Conservation (phyloP, 2,329 filamentous ascomycete genomes). For the Cytospora piceae region DNA sequence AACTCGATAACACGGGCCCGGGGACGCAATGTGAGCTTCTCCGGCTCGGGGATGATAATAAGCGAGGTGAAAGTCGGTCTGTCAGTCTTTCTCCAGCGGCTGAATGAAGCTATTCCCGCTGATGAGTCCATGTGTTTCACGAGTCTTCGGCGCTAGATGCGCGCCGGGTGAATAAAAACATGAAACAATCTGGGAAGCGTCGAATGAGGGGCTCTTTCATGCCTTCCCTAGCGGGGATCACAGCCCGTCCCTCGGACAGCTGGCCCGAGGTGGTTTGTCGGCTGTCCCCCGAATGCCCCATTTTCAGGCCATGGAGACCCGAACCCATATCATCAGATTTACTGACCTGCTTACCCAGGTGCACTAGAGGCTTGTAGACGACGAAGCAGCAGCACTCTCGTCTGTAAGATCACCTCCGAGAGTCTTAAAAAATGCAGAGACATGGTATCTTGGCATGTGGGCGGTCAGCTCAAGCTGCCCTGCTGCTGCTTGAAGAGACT, state of each 20-base stretch:
- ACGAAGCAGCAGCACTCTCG: not conserved
- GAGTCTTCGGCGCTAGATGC: slow-evolving; percentile 1
- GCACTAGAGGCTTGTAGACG: not conserved
- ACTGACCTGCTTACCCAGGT: not conserved
- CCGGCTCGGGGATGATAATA: not conserved
- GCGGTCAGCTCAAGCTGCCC: not conserved
- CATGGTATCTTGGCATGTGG: not conserved
- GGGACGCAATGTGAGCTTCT: not conserved
- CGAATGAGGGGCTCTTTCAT: not conserved
- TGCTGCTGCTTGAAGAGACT: not conserved
- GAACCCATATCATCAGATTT: not conserved
- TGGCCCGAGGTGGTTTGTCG: not conserved
- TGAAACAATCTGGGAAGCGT: not conserved
- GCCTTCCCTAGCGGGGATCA: not conserved
- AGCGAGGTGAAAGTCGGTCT: not conserved
- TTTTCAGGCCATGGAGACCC: not conserved
- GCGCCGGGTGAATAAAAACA: not conserved
- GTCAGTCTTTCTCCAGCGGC: not conserved
- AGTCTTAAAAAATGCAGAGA: not conserved
- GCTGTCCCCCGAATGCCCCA: not conserved
- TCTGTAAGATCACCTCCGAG: not conserved
- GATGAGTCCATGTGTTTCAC: not conserved
- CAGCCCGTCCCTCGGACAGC: not conserved
- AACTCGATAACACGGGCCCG: not conserved
- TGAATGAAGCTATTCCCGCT: slow-evolving; percentile 1